Evolutionary conservation across 1,284 basidiomycete species (phyloP), one percentile per base, ranked within the genome.

Genomic region (Apiotrichum porosum): DNA sequence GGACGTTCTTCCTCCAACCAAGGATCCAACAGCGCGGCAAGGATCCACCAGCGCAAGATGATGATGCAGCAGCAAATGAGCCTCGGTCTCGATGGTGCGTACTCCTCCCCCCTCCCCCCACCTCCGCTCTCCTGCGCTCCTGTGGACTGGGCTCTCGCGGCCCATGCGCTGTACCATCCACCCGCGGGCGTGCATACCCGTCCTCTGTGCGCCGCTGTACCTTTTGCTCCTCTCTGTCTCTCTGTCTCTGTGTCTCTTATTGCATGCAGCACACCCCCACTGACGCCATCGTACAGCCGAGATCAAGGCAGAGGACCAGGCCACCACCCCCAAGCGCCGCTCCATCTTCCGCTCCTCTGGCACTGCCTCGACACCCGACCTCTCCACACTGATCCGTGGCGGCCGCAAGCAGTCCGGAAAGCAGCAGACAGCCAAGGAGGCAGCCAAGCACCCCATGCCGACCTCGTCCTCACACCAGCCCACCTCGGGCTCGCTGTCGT

Each of bases 311-410:
- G 53, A 55, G 17, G 56, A 53, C n/a, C 52, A 56, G 26, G 49
- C 52, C 12, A 44, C 55, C 15, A 30, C 51, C 19, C 54, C 57
- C 9, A 86, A 86, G 69, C 81, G 87, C 35, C 79, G 88, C 44
- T 88, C 85, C 56, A 81, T 92, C 75, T 90, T 89, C 69, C 80
- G 89, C 51, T 84, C 85, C n/a, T 78, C 85, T 8, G 89, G 88
- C 40, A 90, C 87, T 2, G 85, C 88, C 21, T 88, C 85, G 59
- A 88, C 85, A 60, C 89, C 90, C 21, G 89, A 94, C 71, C 78
- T 93, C 21, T 85, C 86, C 4, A 89, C 86, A 3, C 77, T 92
- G 47, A 73, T 90, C 44, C 79, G 56, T 12, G 46, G 84, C 54
- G 89, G 88, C 72, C 83, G 85, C 30, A 86, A 83, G 31, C 33